Evolutionary conservation across 768 basidiomycete species (phyloP), one percentile per base, ranked within the genome.

Genomic region (Auricularia cornea): DNA sequence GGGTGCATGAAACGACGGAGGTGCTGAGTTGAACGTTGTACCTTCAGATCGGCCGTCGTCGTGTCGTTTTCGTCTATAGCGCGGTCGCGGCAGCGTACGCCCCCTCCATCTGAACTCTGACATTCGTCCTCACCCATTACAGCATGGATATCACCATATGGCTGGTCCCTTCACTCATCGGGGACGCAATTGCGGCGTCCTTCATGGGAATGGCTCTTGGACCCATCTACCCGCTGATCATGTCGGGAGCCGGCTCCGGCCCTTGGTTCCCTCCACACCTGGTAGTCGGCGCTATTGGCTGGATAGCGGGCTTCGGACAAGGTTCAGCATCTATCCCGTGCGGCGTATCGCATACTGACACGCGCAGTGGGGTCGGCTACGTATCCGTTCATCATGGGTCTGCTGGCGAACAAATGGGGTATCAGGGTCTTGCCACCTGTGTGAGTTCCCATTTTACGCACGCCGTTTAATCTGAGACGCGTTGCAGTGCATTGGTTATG

Each of bases 121-220:
- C 14, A 28, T 33, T 3, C 23, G 30, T 30, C n/a, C n/a, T 30
- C 16, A n/a, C 35, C 52, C 10, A 41, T 26, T 59, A 5, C 32
- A 67, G 66, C 1, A 68, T 78, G 40, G 70, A 76, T 62, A 62
- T 76, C 33, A 61, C 72, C 59, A 68, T 78, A 28, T 78, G 77
- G 78, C 70, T 72, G 23, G 73, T 72, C 1, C 70, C 69, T 2
- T 64, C 65, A 26, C 61, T 78, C 31, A 66, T 75, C 32, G 75
- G 70, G n/a, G 72, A 75, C 61, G 77, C 75, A 0, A 68, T 77
- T 16, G 73, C 72, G 6, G 72, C 76, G 48, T 67, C 73, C 18
- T 65, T 79, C 48, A 66, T 76, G 32, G 78, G 78, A 23, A 52
- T 79, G 32, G 64, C 75, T 54, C 67, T 79, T 11, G 78, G 76